Conservation (phyloP, 2,329 filamentous ascomycete species). For the Seiridium unicorne region DNA sequence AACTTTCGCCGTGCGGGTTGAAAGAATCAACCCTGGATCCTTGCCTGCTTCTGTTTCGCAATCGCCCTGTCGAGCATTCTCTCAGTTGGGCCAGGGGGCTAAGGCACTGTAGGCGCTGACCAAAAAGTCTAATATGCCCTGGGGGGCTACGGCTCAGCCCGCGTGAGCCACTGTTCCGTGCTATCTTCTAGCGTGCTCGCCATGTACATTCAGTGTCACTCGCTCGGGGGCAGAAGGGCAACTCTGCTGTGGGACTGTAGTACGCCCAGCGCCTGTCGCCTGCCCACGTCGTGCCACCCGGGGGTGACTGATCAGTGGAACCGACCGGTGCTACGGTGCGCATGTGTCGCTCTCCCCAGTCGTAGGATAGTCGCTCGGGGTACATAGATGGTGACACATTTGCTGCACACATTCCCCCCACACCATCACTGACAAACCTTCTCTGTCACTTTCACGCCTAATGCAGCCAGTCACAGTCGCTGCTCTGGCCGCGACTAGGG, state of each 20-base stretch:
- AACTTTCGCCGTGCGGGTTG: background rate
- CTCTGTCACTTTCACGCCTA: background rate
- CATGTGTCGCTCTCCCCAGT: background rate
- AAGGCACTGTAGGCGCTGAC: background rate
- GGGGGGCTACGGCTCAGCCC: background rate
- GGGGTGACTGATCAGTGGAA: background rate
- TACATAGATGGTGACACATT: background rate
- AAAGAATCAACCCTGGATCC: background rate
- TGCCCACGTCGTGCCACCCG: background rate
- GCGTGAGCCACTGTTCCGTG: background rate
- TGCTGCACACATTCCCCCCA: background rate
- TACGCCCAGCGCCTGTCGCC: background rate
- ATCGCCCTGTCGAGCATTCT: background rate
- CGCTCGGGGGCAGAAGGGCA: background rate
- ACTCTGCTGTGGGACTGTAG: background rate
- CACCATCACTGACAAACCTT: background rate
- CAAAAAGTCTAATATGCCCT: background rate
- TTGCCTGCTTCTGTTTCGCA: background rate
- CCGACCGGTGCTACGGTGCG: background rate
- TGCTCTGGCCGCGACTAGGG: background rate
- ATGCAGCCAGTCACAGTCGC: slow-evolving; percentile 4
- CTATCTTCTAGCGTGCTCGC: background rate
- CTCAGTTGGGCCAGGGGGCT: too few relatives aligned
- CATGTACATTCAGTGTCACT: background rate
- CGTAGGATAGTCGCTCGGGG: background rate